Percentiles rank a stretch among this genome's conserved stretches.
phyloP scores from a whole-genome alignment of 169 alveolate genomes.

The Perkinsus chesapeaki region DNA sequence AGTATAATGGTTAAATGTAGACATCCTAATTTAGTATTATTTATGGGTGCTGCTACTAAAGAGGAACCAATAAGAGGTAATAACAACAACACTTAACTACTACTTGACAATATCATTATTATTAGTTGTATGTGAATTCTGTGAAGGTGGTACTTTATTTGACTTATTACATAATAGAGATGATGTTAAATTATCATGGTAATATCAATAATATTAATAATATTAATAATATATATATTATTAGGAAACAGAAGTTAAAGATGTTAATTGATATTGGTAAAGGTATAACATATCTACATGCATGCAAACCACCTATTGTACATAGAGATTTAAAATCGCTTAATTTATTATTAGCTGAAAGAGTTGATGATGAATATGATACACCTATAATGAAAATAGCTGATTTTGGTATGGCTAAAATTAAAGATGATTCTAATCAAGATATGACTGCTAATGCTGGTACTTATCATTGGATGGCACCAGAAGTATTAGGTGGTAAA shows the following conservation, averaged over 20 bases:
- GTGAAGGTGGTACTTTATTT: slow-evolving; percentile 68
- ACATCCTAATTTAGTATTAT: background rate
- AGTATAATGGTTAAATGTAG: background rate
- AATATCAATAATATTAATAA: background rate
- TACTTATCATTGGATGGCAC: slow-evolving; percentile 84
- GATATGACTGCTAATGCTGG: slow-evolving; percentile 54
- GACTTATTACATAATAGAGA: slow-evolving; percentile 55
- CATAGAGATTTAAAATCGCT: slow-evolving; percentile 76
- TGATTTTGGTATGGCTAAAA: slow-evolving; percentile 27
- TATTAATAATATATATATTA: background rate
- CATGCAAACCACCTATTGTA: slow-evolving; percentile 49
- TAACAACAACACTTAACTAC: background rate
- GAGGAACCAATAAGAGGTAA: slow-evolving; percentile 29
- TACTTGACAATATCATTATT: background rate
- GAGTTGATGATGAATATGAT: slow-evolving; percentile 10
- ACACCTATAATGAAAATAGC: slow-evolving; percentile 16
- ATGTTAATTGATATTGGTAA: slow-evolving; percentile 64
- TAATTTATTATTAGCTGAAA: slow-evolving; percentile 52
- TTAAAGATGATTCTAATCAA: background rate
- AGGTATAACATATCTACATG: slow-evolving; percentile 66
- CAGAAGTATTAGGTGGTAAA: slow-evolving; percentile 59
- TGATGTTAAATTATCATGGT: background rate
- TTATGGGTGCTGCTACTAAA: slow-evolving; percentile 53
- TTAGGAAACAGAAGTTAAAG: slow-evolving; percentile 47
- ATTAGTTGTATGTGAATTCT: slow-evolving; percentile 64